Percentiles rank a stretch among this genome's conserved stretches.
phyloP scores from a whole-genome alignment of 345 rosid genomes.

The Salix viminalis region DNA sequence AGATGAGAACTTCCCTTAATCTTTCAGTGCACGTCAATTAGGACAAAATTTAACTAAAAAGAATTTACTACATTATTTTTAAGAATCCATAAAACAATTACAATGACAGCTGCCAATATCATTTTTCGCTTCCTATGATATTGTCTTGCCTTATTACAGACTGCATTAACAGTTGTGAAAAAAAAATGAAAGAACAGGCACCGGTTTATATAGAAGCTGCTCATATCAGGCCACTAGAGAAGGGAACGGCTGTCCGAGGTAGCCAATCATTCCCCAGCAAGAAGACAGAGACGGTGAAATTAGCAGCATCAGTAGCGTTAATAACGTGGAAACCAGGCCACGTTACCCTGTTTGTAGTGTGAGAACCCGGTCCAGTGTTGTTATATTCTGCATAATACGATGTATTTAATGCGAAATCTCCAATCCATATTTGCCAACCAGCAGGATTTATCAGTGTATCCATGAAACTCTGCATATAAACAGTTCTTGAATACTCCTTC shows the following conservation, averaged over 20 bases:
- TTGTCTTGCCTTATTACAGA: too few species aligned
- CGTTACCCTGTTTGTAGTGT: constrained; percentile 47
- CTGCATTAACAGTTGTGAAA: too few species aligned
- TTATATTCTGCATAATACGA: constrained; percentile 67
- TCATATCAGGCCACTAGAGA: constrained; percentile 28
- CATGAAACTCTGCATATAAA: constrained; percentile 50
- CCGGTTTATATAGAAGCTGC: background rate
- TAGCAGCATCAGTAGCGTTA: constrained; percentile 54
- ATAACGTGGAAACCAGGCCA: constrained; percentile 72
- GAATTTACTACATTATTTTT: too few species aligned
- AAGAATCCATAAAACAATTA: too few species aligned
- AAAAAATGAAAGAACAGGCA: background rate
- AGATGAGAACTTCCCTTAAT: too few species aligned
- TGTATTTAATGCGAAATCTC: constrained; percentile 58
- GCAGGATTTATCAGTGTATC: constrained; percentile 52
- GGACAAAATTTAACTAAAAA: too few species aligned
- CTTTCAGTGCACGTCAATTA: too few species aligned
- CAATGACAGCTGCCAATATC: too few species aligned
- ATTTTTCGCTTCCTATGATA: too few species aligned
- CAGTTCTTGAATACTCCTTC: constrained; percentile 78
- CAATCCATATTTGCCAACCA: constrained; percentile 75
- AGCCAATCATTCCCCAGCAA: constrained; percentile 68
- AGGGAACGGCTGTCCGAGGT: constrained; percentile 62
- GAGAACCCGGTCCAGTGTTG: constrained; percentile 66
- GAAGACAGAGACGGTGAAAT: constrained; percentile 61